phyloP scores from a whole-genome alignment of 768 basidiomycete genomes.

The Naganishia vaughanmartiniae region DNA sequence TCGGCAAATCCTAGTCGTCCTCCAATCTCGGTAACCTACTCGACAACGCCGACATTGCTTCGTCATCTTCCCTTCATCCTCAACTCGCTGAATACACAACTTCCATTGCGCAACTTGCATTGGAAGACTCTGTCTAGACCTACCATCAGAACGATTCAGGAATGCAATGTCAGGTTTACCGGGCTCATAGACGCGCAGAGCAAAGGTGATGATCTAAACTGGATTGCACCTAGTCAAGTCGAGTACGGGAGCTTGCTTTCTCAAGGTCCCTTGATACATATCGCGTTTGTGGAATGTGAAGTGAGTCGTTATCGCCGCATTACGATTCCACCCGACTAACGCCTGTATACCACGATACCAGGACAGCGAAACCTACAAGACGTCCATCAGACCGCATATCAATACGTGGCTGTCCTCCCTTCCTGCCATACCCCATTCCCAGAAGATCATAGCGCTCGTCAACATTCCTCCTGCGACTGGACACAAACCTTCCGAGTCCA shows the following conservation, averaged over 20 bases:
- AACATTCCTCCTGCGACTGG: constrained; percentile 57
- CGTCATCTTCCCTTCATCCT: constrained; percentile 27
- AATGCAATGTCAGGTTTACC: constrained; percentile 73
- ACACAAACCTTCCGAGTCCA: constrained; percentile 5
- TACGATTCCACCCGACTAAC: constrained; percentile 24
- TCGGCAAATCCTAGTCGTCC: constrained; percentile 7
- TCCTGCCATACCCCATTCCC: constrained; percentile 28
- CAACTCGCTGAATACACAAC: constrained; percentile 43
- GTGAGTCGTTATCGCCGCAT: constrained; percentile 56
- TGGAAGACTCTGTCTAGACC: constrained; percentile 78
- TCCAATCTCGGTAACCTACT: constrained; percentile 26
- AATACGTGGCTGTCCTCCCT: constrained; percentile 78
- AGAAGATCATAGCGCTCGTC: constrained; percentile 71
- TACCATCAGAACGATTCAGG: constrained; percentile 79
- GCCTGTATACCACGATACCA: constrained; percentile 35
- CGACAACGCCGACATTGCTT: constrained; percentile 3
- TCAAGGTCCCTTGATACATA: constrained; percentile 71
- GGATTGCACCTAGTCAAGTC: constrained; percentile 19
- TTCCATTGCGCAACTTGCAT: constrained; percentile 82
- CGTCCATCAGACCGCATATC: constrained; percentile 74
- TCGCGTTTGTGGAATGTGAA: constrained; percentile 85
- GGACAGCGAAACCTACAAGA: constrained; percentile 75
- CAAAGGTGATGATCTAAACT: constrained; percentile 63
- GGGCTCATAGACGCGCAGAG: constrained; percentile 50
- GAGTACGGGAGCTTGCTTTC: constrained; percentile 66